Percentiles rank a stretch among this genome's conserved stretches.
Conservation (phyloP, 2,329 filamentous ascomycete genomes). For the Sarocladium brachiariae region DNA sequence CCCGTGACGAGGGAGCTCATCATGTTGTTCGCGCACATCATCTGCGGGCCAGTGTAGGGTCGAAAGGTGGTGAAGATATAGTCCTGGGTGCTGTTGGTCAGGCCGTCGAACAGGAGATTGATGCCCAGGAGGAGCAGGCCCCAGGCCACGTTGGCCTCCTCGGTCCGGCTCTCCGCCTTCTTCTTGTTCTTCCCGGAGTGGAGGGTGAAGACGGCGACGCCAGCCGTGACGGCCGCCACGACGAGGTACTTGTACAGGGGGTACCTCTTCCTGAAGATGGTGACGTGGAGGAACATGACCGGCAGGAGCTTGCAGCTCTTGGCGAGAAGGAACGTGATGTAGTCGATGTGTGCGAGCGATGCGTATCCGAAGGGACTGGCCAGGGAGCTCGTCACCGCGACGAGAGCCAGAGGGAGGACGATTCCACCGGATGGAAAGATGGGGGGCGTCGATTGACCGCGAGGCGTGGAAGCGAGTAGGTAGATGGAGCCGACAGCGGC, state of each 20-base stretch:
- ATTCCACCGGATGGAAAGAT: conserved; percentile 75
- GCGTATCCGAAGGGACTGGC: conserved; percentile 96
- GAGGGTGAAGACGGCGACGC: conserved; percentile 91
- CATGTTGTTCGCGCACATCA: conserved; percentile 98
- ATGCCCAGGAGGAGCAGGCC: conserved; percentile 78
- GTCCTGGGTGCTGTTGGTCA: conserved; percentile 96
- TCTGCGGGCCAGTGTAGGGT: conserved; percentile 85
- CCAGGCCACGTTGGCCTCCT: conserved; percentile 60
- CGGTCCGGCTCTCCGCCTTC: conserved; percentile 34
- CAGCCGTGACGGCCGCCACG: conserved; percentile 81
- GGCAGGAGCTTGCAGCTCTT: conserved; percentile 99
- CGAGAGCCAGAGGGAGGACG: conserved; percentile 70
- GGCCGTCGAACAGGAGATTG: conserved; percentile 89
- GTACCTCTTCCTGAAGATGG: conserved; percentile 81
- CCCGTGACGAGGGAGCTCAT: conserved; percentile 74
- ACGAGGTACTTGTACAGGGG: conserved; percentile 96
- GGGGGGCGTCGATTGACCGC: conserved; percentile 38
- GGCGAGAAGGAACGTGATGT: conserved; percentile 93
- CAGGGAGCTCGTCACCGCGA: conserved; percentile 80
- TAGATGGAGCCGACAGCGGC: conserved; percentile 77
- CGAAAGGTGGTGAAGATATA: conserved; percentile 79
- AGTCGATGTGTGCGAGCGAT: conserved; percentile 87
- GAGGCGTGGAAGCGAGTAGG: conserved; percentile 57
- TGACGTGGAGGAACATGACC: conserved; percentile 94
- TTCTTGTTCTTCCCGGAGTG: conserved; percentile 59